Conservation (phyloP, 768 basidiomycete genomes). For the Boletellus emodensis region DNA sequence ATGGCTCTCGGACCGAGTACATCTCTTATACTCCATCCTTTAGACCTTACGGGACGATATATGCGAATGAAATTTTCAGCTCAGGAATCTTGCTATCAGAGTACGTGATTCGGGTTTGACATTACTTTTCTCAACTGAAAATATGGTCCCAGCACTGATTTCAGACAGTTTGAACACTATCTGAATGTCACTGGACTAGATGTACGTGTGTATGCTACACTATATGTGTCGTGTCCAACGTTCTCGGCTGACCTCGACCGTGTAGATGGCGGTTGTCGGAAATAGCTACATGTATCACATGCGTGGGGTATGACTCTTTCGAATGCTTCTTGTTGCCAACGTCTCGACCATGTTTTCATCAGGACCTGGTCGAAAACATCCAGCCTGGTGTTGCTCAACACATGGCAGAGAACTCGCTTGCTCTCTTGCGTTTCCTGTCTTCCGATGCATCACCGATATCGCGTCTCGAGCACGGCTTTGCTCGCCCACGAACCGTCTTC, state of each 20-base stretch:
- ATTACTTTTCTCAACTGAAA: slow-evolving; percentile 10
- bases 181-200: slow-evolving; percentile 89
- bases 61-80: slow-evolving; percentile 90
- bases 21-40: neutral
- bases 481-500: slow-evolving; percentile 67
- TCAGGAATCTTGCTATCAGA: slow-evolving; percentile 89
- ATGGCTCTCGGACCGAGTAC: neutral
- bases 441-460: slow-evolving; percentile 68
- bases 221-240: neutral
- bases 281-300: slow-evolving; percentile 95
- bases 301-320: slow-evolving; percentile 54
- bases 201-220: slow-evolving; percentile 41
- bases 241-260: neutral
- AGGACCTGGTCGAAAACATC: slow-evolving; percentile 81
- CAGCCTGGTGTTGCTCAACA: slow-evolving; percentile 82
- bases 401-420: slow-evolving; percentile 86
- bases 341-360: neutral
- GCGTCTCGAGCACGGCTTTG: slow-evolving; percentile 47
- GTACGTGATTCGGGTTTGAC: slow-evolving; percentile 39
- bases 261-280: slow-evolving; percentile 83
- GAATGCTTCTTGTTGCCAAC: neutral
- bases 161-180: slow-evolving; percentile 89
- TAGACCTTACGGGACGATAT: slow-evolving; percentile 83
- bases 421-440: slow-evolving; percentile 71
- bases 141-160: slow-evolving; percentile 69